phyloP scores from a whole-genome alignment of 805 yeast species.

The Yarrowia deformans region DNA sequence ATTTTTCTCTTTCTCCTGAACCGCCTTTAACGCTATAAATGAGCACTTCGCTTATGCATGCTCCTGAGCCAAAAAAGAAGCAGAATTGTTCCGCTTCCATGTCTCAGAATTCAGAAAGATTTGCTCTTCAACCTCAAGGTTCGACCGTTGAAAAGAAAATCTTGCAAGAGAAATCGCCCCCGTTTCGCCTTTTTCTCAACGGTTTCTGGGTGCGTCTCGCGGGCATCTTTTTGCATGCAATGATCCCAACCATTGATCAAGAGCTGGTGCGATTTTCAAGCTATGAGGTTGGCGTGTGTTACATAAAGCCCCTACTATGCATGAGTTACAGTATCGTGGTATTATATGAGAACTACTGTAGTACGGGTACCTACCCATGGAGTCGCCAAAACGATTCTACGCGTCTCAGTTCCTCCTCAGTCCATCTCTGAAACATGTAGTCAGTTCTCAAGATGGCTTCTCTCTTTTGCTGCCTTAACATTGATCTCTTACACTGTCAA shows the following conservation, averaged over 20 bases:
- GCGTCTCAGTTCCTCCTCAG: too few relatives aligned
- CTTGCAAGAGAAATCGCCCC: not conserved
- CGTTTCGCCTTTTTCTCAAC: not conserved
- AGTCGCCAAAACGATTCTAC: not conserved
- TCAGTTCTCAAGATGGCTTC: too few relatives aligned
- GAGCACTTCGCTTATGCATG: not conserved
- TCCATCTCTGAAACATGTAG: too few relatives aligned
- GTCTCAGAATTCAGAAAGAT: not conserved
- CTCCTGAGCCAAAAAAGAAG: not conserved
- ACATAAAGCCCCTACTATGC: not conserved
- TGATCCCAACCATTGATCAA: not conserved
- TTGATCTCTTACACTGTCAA: too few relatives aligned
- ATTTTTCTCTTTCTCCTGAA: too few relatives aligned
- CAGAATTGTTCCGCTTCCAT: slow-evolving; percentile 39
- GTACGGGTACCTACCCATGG: too few relatives aligned
- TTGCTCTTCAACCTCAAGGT: not conserved
- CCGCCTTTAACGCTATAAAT: too few relatives aligned
- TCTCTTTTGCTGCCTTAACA: too few relatives aligned
- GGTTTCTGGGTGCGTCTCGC: not conserved
- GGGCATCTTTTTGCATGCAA: not conserved
- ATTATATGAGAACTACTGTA: too few relatives aligned
- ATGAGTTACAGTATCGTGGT: too few relatives aligned
- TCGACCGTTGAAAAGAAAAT: slow-evolving; percentile 3
- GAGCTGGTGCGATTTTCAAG: slow-evolving; percentile 15
- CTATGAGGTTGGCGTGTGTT: not conserved